phyloP scores from a whole-genome alignment of 2,329 filamentous ascomycete species.

The Ophiostoma himal-ulmi region DNA sequence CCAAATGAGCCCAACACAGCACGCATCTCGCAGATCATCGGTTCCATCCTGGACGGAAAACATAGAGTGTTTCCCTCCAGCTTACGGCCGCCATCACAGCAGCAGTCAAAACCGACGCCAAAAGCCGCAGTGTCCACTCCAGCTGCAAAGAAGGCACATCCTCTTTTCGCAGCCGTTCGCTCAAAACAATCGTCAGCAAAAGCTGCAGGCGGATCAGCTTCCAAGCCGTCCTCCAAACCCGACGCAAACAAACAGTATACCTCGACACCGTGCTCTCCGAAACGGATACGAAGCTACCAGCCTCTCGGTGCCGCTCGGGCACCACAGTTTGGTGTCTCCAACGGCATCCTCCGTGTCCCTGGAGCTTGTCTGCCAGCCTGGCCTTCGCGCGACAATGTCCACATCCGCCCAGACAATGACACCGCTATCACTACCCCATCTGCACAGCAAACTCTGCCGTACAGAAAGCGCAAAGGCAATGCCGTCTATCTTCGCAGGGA shows the following conservation, averaged over 20 bases:
- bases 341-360: conserved; percentile 52
- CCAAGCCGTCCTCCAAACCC: conserved; percentile 23
- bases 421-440: too few species aligned
- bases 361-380: conserved; percentile 64
- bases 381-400: conserved; percentile 60
- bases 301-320: conserved; percentile 30
- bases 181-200: conserved; percentile 27
- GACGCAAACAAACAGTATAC: conserved; percentile 40
- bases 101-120: background rate
- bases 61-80: conserved; percentile 5
- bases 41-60: conserved; percentile 13
- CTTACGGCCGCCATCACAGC: background rate
- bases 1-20: background rate
- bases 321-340: conserved; percentile 42
- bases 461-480: conserved; percentile 48
- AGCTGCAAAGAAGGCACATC: conserved; percentile 40
- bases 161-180: conserved; percentile 61
- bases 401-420: conserved; percentile 39
- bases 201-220: conserved; percentile 24
- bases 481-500: conserved; percentile 36
- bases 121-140: background rate
- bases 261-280: conserved; percentile 51
- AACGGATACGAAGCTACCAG: conserved; percentile 33
- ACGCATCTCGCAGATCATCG: conserved; percentile 22
- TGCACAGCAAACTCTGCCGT: background rate